phyloP scores from a whole-genome alignment of 1,284 basidiomycete species.

The Apiotrichum sp. region DNA sequence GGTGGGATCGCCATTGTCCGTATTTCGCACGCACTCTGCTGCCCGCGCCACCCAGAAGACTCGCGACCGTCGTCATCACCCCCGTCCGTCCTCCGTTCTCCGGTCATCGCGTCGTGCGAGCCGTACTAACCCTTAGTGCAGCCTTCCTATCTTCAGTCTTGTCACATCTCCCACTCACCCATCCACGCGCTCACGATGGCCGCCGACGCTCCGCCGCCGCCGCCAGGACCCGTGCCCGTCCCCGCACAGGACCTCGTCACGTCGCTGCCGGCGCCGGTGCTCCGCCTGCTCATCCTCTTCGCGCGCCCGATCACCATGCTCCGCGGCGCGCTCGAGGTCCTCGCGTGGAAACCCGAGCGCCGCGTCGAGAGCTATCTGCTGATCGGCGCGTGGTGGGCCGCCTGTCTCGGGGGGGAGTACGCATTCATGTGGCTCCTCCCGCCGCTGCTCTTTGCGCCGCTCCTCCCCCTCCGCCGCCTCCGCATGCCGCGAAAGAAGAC shows the following conservation, averaged over 20 bases:
- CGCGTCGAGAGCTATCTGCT: constrained; percentile 65
- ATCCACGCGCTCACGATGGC: neutral
- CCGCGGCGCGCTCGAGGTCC: constrained; percentile 54
- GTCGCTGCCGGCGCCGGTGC: constrained; percentile 42
- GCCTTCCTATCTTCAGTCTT: too few relatives aligned
- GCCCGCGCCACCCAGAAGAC: too few relatives aligned
- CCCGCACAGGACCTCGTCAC: constrained; percentile 32
- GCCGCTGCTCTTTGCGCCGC: constrained; percentile 32
- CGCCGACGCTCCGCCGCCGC: neutral
- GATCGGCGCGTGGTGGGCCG: constrained; percentile 66
- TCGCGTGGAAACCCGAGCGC: constrained; percentile 57
- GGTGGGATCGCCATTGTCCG: too few relatives aligned
- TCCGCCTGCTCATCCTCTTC: constrained; percentile 46
- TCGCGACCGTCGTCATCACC: too few relatives aligned
- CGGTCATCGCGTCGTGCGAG: too few relatives aligned
- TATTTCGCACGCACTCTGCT: too few relatives aligned
- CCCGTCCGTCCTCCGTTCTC: too few relatives aligned
- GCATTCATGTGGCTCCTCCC: constrained; percentile 52
- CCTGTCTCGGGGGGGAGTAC: constrained; percentile 60
- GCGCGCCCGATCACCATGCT: constrained; percentile 54
- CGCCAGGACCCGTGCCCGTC: neutral
- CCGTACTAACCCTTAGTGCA: too few relatives aligned
- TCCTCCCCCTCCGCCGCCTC: constrained; percentile 33
- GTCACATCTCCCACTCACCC: too few relatives aligned
- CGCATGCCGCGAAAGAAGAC: constrained; percentile 41